Percentiles rank a stretch among this genome's conserved stretches.
Evolutionary conservation across 148 eudicot genomes (phyloP).

Genomic region (Chenopodium formosanum): DNA sequence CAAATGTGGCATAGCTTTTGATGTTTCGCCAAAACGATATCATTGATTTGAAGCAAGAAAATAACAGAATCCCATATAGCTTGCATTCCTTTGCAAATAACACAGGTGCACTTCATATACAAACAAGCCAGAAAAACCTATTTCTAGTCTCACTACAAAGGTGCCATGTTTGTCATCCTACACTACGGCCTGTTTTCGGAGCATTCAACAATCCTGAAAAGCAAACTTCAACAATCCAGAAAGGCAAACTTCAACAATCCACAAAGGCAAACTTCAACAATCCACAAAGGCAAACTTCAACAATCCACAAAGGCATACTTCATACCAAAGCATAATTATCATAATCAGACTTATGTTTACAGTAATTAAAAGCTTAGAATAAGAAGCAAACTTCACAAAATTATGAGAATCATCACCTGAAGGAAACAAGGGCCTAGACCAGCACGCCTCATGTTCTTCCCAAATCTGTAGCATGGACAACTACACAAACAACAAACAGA

Average conservation of each 20-base stretch:
- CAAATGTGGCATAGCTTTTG: not conserved
- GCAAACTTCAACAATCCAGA: not conserved
- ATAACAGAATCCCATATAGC: not conserved
- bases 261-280: no score
- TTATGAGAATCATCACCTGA: conserved; percentile 46
- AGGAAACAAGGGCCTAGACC: conserved; percentile 80
- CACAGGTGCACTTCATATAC: not conserved
- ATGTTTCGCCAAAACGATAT: not conserved
- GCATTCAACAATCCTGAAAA: not conserved
- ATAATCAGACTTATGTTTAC: not conserved
- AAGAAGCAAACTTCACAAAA: conserved; percentile 4
- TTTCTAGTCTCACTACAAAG: not conserved
- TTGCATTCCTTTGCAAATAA: not conserved
- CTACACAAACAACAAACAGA: conserved; percentile 39
- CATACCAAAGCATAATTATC: not conserved
- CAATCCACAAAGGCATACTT: not conserved
- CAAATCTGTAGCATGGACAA: conserved; percentile 91
- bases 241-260: not conserved
- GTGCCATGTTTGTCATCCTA: not conserved
- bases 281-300: not conserved
- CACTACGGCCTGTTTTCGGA: not conserved
- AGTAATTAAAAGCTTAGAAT: not conserved
- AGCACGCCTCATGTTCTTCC: conserved; percentile 87
- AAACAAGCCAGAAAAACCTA: not conserved
- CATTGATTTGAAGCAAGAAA: not conserved